phyloP scores from a whole-genome alignment of 345 rosid species.

The Euclidium syriacum region DNA sequence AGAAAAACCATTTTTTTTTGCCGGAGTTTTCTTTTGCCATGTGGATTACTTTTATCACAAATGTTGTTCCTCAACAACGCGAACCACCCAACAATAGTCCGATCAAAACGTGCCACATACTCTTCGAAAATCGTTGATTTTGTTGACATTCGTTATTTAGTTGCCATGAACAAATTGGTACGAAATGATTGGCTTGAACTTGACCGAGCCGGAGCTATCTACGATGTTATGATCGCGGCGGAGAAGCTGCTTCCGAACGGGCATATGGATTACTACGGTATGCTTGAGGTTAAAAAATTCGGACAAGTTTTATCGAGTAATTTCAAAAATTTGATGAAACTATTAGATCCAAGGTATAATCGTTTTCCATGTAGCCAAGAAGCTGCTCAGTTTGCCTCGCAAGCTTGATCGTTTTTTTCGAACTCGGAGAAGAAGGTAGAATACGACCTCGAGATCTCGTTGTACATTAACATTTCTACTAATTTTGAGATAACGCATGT shows the following conservation, averaged over 20 bases:
- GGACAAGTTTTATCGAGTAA: slow-evolving; percentile 13
- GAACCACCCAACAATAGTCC: not conserved
- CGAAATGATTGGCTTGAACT: not conserved
- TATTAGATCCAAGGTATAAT: slow-evolving; percentile 33
- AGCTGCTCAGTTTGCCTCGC: slow-evolving; percentile 32
- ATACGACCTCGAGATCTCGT: slow-evolving; percentile 33
- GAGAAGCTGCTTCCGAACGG: slow-evolving; percentile 20
- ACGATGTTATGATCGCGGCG: slow-evolving; percentile 38
- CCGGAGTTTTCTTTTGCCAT: no score
- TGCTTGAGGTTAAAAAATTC: slow-evolving; percentile 28
- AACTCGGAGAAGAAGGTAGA: slow-evolving; percentile 31
- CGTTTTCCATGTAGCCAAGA: slow-evolving; percentile 29
- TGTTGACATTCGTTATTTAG: not conserved
- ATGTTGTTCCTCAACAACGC: no score
- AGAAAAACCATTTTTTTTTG: no score
- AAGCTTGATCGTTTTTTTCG: slow-evolving; percentile 41
- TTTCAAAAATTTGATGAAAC: slow-evolving; percentile 26
- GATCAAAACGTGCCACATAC: not conserved
- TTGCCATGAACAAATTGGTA: not conserved
- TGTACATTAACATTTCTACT: no score
- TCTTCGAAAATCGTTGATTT: not conserved
- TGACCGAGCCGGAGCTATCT: slow-evolving; percentile 38
- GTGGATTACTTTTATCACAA: no score
- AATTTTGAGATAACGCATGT: no score
- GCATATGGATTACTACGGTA: slow-evolving; percentile 36